These are phyloP conservation scores for Eudorina sp. DNA, from an alignment of 139 green algal species.

Conservation along the genomic window DNA sequence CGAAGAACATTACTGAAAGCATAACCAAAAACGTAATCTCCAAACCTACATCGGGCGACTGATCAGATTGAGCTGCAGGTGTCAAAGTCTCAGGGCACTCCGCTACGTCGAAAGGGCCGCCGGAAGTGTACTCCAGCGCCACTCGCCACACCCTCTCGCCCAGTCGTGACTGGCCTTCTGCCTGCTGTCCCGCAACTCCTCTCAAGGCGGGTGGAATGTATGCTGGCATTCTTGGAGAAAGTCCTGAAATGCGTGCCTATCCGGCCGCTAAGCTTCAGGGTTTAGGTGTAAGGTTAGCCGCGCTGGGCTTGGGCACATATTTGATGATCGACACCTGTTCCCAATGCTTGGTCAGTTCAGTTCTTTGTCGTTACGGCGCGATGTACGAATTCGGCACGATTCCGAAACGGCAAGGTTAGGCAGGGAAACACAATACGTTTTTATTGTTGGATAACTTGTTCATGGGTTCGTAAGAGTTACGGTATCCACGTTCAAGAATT, in stretches of 20 bases:
- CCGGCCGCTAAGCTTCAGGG: neutral
- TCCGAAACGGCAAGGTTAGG: too few relatives aligned
- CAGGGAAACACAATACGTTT: too few relatives aligned
- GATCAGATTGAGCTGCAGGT: neutral
- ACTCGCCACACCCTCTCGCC: conserved; percentile 2
- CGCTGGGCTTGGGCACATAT: neutral
- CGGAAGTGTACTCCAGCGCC: neutral
- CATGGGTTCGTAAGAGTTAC: too few relatives aligned
- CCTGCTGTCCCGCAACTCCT: conserved; percentile 8
- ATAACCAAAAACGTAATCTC: too few relatives aligned
- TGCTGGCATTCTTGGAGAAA: conserved; percentile 3
- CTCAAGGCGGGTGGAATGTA: conserved; percentile 34
- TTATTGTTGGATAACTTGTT: too few relatives aligned
- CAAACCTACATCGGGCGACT: conserved; percentile 17
- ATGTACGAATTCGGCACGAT: too few relatives aligned
- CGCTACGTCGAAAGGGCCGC: neutral
- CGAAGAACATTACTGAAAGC: too few relatives aligned
- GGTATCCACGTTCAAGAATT: too few relatives aligned
- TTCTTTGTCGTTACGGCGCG: too few relatives aligned
- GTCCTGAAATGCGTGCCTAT: neutral
- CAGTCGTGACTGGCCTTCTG: neutral
- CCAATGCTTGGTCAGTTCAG: too few relatives aligned
- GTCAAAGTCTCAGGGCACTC: conserved; percentile 27
- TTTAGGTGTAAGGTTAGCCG: neutral
- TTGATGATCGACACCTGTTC: too few relatives aligned